These are phyloP conservation scores for Strigomonas galati DNA, from an alignment of 208 protist species.

Conservation along the genomic window DNA sequence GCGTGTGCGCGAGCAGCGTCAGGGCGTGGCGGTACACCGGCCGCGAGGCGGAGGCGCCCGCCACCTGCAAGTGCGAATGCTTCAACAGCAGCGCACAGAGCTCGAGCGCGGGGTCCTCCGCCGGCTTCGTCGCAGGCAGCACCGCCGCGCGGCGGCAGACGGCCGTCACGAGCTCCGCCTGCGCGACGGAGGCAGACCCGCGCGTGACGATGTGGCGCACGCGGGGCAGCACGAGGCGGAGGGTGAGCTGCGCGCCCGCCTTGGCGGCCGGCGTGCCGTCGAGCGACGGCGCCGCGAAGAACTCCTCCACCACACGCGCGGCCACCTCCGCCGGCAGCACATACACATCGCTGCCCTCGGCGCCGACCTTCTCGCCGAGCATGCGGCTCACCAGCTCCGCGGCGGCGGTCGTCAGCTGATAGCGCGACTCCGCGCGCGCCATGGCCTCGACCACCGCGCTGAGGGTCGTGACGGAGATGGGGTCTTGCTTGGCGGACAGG, in stretches of 20 bases:
- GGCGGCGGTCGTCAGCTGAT: conserved; percentile 36
- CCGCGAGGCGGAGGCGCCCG: conserved; percentile 23
- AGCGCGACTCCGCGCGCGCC: conserved; percentile 57
- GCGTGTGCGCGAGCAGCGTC: conserved; percentile 37
- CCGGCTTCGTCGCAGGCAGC: conserved; percentile 11
- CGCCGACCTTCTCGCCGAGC: conserved; percentile 16
- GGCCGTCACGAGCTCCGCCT: conserved; percentile 52
- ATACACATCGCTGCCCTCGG: conserved; percentile 16
- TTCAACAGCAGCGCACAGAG: conserved; percentile 52
- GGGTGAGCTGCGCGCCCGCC: conserved; percentile 18
- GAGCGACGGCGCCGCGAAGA: conserved; percentile 30
- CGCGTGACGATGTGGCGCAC: conserved; percentile 15
- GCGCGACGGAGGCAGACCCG: conserved; percentile 16
- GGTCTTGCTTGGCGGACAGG: not conserved
- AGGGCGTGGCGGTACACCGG: conserved; percentile 70
- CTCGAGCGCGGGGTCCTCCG: conserved; percentile 35
- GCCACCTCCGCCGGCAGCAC: conserved; percentile 33
- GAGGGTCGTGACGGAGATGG: conserved; percentile 50
- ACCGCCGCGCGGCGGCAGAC: conserved; percentile 40
- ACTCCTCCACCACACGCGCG: conserved; percentile 31
- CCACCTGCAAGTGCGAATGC: conserved; percentile 60
- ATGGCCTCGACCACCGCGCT: conserved; percentile 71
- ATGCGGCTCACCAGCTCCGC: conserved; percentile 53
- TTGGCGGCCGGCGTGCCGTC: conserved; percentile 3
- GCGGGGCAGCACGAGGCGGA: conserved; percentile 21